Evolutionary conservation across 1,139 yeast species (phyloP).

Genomic region (Geotrichum reessii): DNA sequence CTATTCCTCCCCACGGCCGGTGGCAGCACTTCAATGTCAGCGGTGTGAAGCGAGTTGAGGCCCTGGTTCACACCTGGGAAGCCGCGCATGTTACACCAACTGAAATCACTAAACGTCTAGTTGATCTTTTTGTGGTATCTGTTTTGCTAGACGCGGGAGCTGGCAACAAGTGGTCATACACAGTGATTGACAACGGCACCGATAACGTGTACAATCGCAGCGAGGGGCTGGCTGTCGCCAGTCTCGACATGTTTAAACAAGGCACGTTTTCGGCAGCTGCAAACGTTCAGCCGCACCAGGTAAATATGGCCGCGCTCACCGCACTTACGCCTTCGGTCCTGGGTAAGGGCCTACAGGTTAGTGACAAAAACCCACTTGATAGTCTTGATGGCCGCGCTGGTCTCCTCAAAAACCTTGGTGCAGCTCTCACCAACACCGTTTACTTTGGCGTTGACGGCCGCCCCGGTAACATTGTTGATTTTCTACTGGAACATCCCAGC

Average conservation of each 20-base stretch:
- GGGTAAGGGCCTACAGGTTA: slow-evolving; percentile 42
- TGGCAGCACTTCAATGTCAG: slow-evolving; percentile 57
- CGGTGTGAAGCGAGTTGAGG: slow-evolving; percentile 40
- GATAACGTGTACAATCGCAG: slow-evolving; percentile 40
- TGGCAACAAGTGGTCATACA: slow-evolving; percentile 49
- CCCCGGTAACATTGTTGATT: slow-evolving; percentile 52
- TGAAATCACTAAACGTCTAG: slow-evolving; percentile 46
- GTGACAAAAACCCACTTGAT: slow-evolving; percentile 42
- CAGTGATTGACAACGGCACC: slow-evolving; percentile 33
- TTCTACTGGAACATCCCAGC: slow-evolving; percentile 30
- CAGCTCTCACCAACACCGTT: slow-evolving; percentile 37
- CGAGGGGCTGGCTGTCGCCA: slow-evolving; percentile 58
- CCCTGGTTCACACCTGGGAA: slow-evolving; percentile 39
- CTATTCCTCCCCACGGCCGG: slow-evolving; percentile 58
- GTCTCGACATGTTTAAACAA: slow-evolving; percentile 46
- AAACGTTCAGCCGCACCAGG: slow-evolving; percentile 35
- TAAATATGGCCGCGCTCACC: slow-evolving; percentile 37
- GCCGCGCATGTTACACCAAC: slow-evolving; percentile 32
- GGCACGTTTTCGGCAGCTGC: slow-evolving; percentile 43
- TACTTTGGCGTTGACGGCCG: slow-evolving; percentile 46
- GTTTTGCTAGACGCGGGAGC: slow-evolving; percentile 62
- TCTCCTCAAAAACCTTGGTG: slow-evolving; percentile 44
- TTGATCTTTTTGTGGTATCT: slow-evolving; percentile 52
- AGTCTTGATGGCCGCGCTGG: slow-evolving; percentile 50
- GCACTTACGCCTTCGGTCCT: slow-evolving; percentile 29